Conservation (phyloP, 768 basidiomycete genomes). For the Rhodotorula graminis region DNA sequence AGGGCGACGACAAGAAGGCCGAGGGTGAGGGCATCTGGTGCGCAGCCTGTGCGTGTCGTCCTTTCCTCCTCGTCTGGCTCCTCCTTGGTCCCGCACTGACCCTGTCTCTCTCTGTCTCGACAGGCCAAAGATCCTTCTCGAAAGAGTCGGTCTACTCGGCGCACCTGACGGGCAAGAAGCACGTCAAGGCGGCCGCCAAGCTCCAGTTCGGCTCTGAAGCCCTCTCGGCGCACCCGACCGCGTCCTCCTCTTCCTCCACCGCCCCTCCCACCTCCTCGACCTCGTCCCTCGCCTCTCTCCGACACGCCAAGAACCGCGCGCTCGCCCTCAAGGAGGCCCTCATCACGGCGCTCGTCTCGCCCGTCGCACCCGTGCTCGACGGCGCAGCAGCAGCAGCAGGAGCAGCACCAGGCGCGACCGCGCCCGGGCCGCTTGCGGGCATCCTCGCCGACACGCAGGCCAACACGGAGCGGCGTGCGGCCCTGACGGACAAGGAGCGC, state of each 20-base stretch:
- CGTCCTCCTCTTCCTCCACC: constrained; percentile 41
- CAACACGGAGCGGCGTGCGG: constrained; percentile 93
- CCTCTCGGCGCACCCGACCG: constrained; percentile 9
- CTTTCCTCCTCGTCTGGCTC: neutral
- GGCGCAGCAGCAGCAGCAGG: too few species aligned
- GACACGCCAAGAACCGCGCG: constrained; percentile 37
- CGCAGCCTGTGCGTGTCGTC: constrained; percentile 38
- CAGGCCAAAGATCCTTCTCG: constrained; percentile 89
- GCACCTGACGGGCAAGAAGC: constrained; percentile 91
- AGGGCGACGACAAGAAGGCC: constrained; percentile 48
- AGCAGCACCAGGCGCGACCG: constrained; percentile 15
- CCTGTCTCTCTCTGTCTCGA: too few species aligned
- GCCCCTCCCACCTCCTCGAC: constrained; percentile 41
- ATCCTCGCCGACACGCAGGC: constrained; percentile 84
- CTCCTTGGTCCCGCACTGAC: too few species aligned
- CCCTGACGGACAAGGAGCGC: constrained; percentile 93
- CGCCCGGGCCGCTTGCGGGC: constrained; percentile 52
- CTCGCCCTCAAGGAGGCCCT: constrained; percentile 37
- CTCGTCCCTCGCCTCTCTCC: constrained; percentile 28
- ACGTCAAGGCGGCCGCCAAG: constrained; percentile 73
- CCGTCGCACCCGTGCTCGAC: constrained; percentile 26
- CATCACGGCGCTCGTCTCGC: constrained; percentile 55
- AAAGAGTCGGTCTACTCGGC: constrained; percentile 98
- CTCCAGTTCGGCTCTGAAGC: constrained; percentile 3
- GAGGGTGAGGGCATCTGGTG: constrained; percentile 75